Base-by-base conservation (phyloP, 2,329 filamentous ascomycete species). In the Paecilomyces niveus region DNA sequence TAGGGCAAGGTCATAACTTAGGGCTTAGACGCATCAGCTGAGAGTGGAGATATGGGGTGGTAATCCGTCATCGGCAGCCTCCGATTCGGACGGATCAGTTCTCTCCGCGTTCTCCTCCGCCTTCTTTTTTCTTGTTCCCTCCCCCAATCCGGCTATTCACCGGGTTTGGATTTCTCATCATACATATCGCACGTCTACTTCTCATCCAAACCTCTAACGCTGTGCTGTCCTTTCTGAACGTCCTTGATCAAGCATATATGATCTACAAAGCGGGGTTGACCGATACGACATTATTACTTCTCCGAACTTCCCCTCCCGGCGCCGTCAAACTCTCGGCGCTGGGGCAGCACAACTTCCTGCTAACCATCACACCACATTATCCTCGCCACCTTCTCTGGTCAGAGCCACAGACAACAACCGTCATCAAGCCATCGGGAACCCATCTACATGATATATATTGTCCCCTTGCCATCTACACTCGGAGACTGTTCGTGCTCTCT, bases 401-500 rank as follows among this genome's bases (percentile, higher is more conserved):
- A 39, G 35, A 39, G n/a, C 13, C 5, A 39, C 35, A n/a, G 13
- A 13, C 35, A 39, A 10, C 35, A 45, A 18, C 39, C 9, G 39
- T 45, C 39, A 45, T 39, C 13, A n/a, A 39, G 35, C 13, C 13
- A 39, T n/a, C 35, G 3, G 35, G 7, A 39, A 39, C 6, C 39
- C 39, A 45, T 45, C n/a, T 18, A 45, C 39, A 45, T 45, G 39
- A 8, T 45, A 45, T 56, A 60, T 60, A 62, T 24, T 45, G 6
- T 58, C 21, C 45, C 60, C 58, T 59, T 58, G 54, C 55, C 54
- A 55, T 58, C 39, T 59, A 59, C 59, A 58, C 63, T 59, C 60
- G 56, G 54, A 54, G 57, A 57, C 59, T 55, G 55, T 55, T 59
- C 56, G 58, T 61, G 59, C 62, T 65, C 65, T 67, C 64, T 55